phyloP scores from a whole-genome alignment of 768 basidiomycete species.

The Termitomyces titanicus region DNA sequence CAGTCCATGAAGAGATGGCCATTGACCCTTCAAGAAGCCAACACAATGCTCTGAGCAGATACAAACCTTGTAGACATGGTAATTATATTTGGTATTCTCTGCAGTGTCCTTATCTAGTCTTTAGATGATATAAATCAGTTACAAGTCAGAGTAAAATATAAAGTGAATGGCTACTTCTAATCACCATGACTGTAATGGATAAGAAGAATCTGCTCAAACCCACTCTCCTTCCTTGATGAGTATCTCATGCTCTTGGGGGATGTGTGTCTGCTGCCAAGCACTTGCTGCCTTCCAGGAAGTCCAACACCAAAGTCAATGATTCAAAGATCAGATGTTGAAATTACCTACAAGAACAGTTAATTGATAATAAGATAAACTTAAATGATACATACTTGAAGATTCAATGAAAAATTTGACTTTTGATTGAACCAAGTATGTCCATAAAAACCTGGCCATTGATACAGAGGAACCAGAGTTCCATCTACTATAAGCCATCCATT shows the following conservation, averaged over 20 bases:
- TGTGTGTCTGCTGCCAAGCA: conserved; percentile 23
- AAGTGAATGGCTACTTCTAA: conserved; percentile 8
- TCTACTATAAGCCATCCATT: conserved; percentile 34
- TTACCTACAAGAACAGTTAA: conserved; percentile 11
- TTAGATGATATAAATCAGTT: not conserved
- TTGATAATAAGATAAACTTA: too few species aligned
- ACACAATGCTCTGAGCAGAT: conserved; percentile 29
- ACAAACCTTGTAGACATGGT: conserved; percentile 22
- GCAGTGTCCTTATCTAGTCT: conserved; percentile 16
- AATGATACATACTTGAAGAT: conserved; percentile 13
- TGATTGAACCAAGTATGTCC: conserved; percentile 34
- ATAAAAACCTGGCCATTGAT: conserved; percentile 23
- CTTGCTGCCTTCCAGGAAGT: conserved; percentile 28
- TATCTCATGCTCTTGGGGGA: conserved; percentile 16
- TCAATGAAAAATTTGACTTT: conserved; percentile 36
- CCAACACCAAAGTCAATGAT: conserved; percentile 34
- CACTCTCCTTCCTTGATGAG: conserved; percentile 25
- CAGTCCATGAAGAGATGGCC: conserved; percentile 22
- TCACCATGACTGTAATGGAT: conserved; percentile 17
- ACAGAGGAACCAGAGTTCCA: conserved; percentile 34
- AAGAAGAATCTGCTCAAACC: conserved; percentile 37
- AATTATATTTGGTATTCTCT: conserved; percentile 20
- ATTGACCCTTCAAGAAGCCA: conserved; percentile 28
- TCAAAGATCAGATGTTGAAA: conserved; percentile 26
- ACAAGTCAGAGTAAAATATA: not conserved